These are phyloP conservation scores for Hericium rajendrae DNA, from an alignment of 768 basidiomycete species.

Conservation along the genomic window DNA sequence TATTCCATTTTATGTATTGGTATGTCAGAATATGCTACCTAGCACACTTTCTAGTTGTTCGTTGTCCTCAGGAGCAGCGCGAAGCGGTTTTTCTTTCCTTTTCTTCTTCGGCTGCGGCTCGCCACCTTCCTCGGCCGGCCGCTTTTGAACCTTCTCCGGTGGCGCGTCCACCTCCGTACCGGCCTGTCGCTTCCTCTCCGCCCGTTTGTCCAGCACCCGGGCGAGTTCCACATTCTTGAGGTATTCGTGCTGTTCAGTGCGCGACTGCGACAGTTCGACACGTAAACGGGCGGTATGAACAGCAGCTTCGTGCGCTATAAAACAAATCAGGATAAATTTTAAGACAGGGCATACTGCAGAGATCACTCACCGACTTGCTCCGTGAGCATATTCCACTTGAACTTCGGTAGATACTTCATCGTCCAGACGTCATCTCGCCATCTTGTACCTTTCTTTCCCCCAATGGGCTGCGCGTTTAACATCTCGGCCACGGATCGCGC, in stretches of 20 bases:
- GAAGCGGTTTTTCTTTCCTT: slow-evolving; percentile 6
- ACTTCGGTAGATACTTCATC: slow-evolving; percentile 96
- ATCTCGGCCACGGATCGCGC: slow-evolving; percentile 87
- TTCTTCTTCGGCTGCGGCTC: not conserved
- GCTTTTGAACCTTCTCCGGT: not conserved
- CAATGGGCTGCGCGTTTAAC: slow-evolving; percentile 93
- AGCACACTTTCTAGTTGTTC: slow-evolving; percentile 36
- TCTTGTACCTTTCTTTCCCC: slow-evolving; percentile 81
- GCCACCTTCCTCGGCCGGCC: not conserved
- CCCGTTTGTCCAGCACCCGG: slow-evolving; percentile 74
- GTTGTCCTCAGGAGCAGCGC: slow-evolving; percentile 4
- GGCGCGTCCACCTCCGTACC: slow-evolving; percentile 12
- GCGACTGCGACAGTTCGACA: slow-evolving; percentile 81
- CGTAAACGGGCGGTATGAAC: slow-evolving; percentile 84
- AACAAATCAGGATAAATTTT: not conserved
- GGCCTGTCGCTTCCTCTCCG: slow-evolving; percentile 36
- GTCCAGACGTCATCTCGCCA: slow-evolving; percentile 99
- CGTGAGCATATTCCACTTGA: slow-evolving; percentile 98
- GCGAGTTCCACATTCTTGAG: slow-evolving; percentile 91
- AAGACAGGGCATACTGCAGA: not conserved
- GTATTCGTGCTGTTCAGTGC: slow-evolving; percentile 85
- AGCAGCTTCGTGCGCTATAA: slow-evolving; percentile 84
- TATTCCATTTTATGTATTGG: no score
- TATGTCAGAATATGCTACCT: slow-evolving; percentile 38
- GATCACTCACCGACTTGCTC: slow-evolving; percentile 86